Conservation (phyloP, 306 rosid genomes). For the Quillaja saponaria region DNA sequence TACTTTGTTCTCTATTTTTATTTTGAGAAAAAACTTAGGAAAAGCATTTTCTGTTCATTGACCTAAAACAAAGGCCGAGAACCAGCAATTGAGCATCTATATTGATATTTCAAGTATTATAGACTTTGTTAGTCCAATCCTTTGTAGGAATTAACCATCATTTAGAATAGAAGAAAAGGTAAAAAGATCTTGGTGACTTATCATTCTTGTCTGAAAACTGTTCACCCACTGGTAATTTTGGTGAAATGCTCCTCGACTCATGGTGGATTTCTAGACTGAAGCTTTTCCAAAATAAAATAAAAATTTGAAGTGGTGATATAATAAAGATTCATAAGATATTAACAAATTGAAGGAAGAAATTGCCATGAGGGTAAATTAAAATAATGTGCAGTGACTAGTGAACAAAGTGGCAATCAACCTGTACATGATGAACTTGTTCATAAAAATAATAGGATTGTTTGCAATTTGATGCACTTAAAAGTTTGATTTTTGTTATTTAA, state of each 20-base stretch:
- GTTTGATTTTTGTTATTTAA: not conserved
- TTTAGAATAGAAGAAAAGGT: not conserved
- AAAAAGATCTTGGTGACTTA: slow-evolving; percentile 5
- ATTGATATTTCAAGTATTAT: no score
- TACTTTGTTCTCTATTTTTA: no score
- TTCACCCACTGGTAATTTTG: not conserved
- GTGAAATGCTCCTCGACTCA: not conserved
- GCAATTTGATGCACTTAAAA: not conserved
- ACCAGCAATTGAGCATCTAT: no score
- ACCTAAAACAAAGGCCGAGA: no score
- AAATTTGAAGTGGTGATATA: not conserved
- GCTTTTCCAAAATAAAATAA: not conserved
- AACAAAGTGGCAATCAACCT: not conserved
- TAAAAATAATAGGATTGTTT: not conserved
- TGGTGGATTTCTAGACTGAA: not conserved
- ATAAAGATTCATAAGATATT: not conserved
- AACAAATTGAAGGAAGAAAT: not conserved
- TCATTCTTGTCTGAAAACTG: not conserved
- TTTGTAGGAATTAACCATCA: no score
- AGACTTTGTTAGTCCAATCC: no score
- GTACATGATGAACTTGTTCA: not conserved
- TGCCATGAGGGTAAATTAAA: not conserved
- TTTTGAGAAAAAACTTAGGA: no score
- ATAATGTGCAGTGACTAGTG: no score
- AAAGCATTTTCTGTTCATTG: no score